Evolutionary conservation across 306 rosid genomes (phyloP).

Genomic region (Potentilla sterilis): DNA sequence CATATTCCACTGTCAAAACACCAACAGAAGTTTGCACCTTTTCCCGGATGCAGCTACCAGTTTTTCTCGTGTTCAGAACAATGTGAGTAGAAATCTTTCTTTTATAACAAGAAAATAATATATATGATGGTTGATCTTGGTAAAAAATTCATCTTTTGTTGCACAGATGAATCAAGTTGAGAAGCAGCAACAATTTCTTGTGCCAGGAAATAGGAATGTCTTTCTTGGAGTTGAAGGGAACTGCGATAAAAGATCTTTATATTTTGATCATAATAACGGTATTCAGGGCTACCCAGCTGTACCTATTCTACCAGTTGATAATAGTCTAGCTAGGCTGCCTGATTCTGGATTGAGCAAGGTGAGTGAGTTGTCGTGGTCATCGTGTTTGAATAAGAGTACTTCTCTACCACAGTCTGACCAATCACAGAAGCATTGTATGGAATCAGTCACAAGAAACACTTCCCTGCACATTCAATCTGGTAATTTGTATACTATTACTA

Average conservation of each 20-base stretch:
- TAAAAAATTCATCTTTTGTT: conserved; percentile 16
- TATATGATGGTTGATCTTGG: conserved; percentile 4
- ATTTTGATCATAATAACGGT: not conserved
- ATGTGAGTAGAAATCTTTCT: conserved; percentile 5
- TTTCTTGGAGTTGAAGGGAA: conserved; percentile 7
- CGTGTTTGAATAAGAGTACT: not conserved
- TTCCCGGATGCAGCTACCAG: conserved; percentile 19
- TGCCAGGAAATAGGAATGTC: not conserved
- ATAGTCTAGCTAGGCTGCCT: not conserved
- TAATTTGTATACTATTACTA: conserved; percentile 6
- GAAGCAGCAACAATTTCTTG: not conserved
- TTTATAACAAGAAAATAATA: conserved; percentile 1
- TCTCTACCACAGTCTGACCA: conserved; percentile 4
- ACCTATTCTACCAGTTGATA: not conserved
- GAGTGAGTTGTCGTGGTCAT: not conserved
- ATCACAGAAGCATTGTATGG: not conserved
- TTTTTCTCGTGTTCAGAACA: conserved; percentile 29
- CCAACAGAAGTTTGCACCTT: conserved; percentile 15
- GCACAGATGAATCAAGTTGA: conserved; percentile 23
- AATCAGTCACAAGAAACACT: conserved; percentile 6
- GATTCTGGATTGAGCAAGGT: conserved; percentile 15
- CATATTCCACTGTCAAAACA: conserved; percentile 13
- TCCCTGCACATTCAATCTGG: conserved; percentile 8
- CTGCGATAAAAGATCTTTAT: not conserved
- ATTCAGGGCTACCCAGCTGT: not conserved